Percentiles rank a stretch among this genome's conserved stretches.
Conservation (phyloP, 2,329 filamentous ascomycete genomes). For the Fonsecaea monophora region DNA sequence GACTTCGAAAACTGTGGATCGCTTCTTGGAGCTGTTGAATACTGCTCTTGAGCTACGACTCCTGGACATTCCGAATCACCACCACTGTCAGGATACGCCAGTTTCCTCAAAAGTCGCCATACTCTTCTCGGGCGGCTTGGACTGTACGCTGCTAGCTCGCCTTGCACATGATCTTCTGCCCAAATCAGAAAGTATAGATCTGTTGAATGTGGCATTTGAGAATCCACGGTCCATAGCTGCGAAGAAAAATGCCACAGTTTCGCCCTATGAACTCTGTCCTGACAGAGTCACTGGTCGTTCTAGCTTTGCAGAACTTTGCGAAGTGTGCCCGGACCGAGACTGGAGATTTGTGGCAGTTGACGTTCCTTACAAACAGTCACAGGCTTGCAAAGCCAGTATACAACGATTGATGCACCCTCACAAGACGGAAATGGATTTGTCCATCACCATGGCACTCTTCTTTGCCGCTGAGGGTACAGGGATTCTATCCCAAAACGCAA, state of each 20-base stretch:
- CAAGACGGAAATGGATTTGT: slow-evolving; percentile 98
- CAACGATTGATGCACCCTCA: slow-evolving; percentile 85
- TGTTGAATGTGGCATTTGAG: slow-evolving; percentile 96
- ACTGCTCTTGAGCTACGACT: slow-evolving; percentile 35
- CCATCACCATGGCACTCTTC: slow-evolving; percentile 91
- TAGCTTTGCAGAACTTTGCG: slow-evolving; percentile 76
- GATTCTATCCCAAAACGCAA: slow-evolving; percentile 25
- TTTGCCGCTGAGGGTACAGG: slow-evolving; percentile 84
- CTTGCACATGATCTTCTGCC: slow-evolving; percentile 79
- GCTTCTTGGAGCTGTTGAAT: slow-evolving; percentile 27
- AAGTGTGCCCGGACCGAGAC: slow-evolving; percentile 69
- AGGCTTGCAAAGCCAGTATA: slow-evolving; percentile 71
- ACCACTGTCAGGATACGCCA: slow-evolving; percentile 27
- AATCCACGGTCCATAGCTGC: slow-evolving; percentile 77
- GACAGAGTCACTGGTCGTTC: slow-evolving; percentile 86
- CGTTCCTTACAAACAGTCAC: slow-evolving; percentile 77
- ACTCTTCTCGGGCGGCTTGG: slow-evolving; percentile 91
- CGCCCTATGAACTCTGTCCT: slow-evolving; percentile 80
- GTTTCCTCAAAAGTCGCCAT: slow-evolving; percentile 67
- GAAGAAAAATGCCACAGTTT: slow-evolving; percentile 49
- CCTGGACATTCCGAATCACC: slow-evolving; percentile 34
- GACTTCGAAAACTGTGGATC: slow-evolving; percentile 23
- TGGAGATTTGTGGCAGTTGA: slow-evolving; percentile 88
- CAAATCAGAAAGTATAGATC: slow-evolving; percentile 72
- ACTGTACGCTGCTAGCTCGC: slow-evolving; percentile 87